These are phyloP conservation scores for Biscogniauxia marginata DNA, from an alignment of 2,329 filamentous ascomycete species.

Conservation along the genomic window DNA sequence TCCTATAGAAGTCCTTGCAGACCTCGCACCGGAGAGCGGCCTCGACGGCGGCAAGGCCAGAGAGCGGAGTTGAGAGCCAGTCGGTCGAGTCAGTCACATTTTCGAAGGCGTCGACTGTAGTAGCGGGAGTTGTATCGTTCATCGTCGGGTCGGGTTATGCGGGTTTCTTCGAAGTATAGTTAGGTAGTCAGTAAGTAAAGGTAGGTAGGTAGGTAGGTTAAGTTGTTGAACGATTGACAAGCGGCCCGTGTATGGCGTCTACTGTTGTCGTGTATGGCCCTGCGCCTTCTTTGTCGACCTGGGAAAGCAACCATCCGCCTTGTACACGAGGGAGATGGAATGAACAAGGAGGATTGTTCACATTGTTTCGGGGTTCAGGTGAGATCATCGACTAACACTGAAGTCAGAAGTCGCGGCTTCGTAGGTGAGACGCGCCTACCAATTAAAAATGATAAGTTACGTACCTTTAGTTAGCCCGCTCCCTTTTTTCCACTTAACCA, in stretches of 20 bases:
- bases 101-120: conserved; percentile 23
- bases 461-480: neutral
- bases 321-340: neutral
- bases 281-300: neutral
- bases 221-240: no score
- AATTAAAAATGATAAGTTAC: conserved; percentile 2
- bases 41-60: conserved; percentile 69
- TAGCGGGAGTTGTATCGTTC: conserved; percentile 9
- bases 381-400: neutral
- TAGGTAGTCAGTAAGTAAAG: neutral
- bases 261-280: neutral
- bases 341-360: neutral
- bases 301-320: no score
- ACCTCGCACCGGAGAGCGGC: conserved; percentile 89
- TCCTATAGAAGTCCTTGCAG: conserved; percentile 96
- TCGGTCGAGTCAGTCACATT: conserved; percentile 76
- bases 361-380: neutral
- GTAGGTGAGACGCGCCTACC: conserved; percentile 10
- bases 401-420: neutral
- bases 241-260: neutral
- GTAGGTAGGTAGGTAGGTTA: neutral
- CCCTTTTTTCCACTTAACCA: neutral
- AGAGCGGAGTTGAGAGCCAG: conserved; percentile 72
- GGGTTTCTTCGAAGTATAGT: neutral
- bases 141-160: conserved; percentile 9